Percentiles rank a stretch among this genome's conserved stretches.
Evolutionary conservation across 169 alveolate genomes (phyloP).

Genomic region (Plasmodium fragile): DNA sequence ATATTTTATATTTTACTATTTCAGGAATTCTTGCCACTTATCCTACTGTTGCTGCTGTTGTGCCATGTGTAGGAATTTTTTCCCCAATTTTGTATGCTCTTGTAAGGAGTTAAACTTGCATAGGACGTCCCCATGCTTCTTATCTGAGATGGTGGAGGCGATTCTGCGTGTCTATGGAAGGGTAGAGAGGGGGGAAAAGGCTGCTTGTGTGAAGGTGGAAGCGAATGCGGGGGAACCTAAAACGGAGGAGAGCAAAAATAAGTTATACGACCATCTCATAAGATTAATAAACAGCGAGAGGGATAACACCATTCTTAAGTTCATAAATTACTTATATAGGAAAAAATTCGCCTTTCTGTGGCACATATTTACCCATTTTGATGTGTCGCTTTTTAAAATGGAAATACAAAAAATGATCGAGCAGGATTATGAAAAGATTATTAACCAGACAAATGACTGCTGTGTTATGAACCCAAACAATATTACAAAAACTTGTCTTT

Average conservation of each 20-base stretch:
- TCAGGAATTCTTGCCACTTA: slow-evolving; percentile 35
- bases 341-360: slow-evolving; percentile 15
- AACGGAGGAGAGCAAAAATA: not conserved
- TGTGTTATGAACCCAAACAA: slow-evolving; percentile 30
- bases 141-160: slow-evolving; percentile 20
- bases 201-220: not conserved
- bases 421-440: slow-evolving; percentile 29
- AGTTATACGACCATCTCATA: not conserved
- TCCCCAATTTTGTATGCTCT: slow-evolving; percentile 28
- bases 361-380: slow-evolving; percentile 8
- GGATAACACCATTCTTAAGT: slow-evolving; percentile 14
- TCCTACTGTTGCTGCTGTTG: slow-evolving; percentile 72
- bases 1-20: slow-evolving; percentile 52
- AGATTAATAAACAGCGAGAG: not conserved
- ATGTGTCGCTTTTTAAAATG: not conserved
- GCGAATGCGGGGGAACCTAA: not conserved
- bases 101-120: slow-evolving; percentile 38
- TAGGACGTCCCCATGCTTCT: slow-evolving; percentile 36
- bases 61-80: slow-evolving; percentile 41
- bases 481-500: slow-evolving; percentile 39
- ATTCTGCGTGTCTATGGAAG: not conserved
- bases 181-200: not conserved
- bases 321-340: slow-evolving; percentile 30
- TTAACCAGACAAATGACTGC: slow-evolving; percentile 27
- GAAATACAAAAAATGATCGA: slow-evolving; percentile 39